Evolutionary conservation across 495 filamentous ascomycete genomes (phyloP), one percentile per base, ranked within the genome.

Genomic region (Lasiosphaeriaceae sp.): DNA sequence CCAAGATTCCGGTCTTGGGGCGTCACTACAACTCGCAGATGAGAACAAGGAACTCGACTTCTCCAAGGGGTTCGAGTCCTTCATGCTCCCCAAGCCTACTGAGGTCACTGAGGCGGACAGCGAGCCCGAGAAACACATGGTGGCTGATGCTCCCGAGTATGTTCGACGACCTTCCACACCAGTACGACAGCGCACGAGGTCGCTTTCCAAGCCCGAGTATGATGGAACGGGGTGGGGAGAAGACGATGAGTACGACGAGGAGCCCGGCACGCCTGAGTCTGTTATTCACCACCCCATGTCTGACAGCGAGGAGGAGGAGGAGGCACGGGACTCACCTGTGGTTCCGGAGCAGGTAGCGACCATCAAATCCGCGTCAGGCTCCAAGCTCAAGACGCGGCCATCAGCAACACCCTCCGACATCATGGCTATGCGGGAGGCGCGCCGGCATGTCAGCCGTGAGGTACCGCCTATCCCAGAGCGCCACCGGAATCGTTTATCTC

Each of bases 311-410:
- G 62, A 77, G 23, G 71, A 77, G 4, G 60, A 76, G 39, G 68
- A 75, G 6, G 54, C 74, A 9, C 68, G 74, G 3, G 78, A 83
- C 9, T 83, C 81, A 6, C 81, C 84, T 8, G 69, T 74, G 14
- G 82, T 98, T 39, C 90, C 93, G 2, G 92, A 97, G 59, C 84
- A 85, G 21, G 70, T 92, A 34, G 91, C 95, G 3, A 97, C 95
- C 3, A 92, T 97, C 74, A 92, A 90, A 55, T 75, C 80, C 56
- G 86, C 93, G 5, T 86, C 90, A 21, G 91, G 93, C 16, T 86
- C 88, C 46, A 89, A 85, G 68, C 80, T 98, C 35, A 97, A 96
- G 78, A 93, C 94, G 2, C 82, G 95, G 8, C 88, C 90, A 12
- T 97, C 92, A 11, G 78, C 89, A 35, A 92, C 90, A 0, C 92